Percentiles rank a stretch among this genome's conserved stretches.
Evolutionary conservation across 345 rosid genomes (phyloP).

Genomic region (sweet orange (Citrus sinensis)): DVS_A1.0 CM039163.1:46859501-46860000

Average conservation of each 20-base stretch:
- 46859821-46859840: not conserved
- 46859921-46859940: constrained; percentile 6
- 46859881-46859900: not conserved
- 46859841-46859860: not conserved
- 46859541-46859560: constrained; percentile 4
- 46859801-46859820: not conserved
- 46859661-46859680: constrained; percentile 86
- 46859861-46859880: not conserved
- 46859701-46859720: constrained; percentile 16
- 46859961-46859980: constrained; percentile 82
- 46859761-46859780: not conserved
- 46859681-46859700: constrained; percentile 88
- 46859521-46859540: not conserved
- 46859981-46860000: constrained; percentile 67
- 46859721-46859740: not conserved
- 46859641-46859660: constrained; percentile 67
- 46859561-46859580: not conserved
- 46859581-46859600: constrained; percentile 14
- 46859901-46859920: not conserved
- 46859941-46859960: constrained; percentile 45
- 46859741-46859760: not conserved
- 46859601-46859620: constrained; percentile 64
- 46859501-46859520: not conserved
- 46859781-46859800: not conserved
- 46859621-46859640: constrained; percentile 81